A percentile compares a stretch with the other conserved stretches of the same genome.
Evolutionary conservation across 148 eudicot genomes (phyloP).

Genomic region (Heliosperma pusillum): DNA sequence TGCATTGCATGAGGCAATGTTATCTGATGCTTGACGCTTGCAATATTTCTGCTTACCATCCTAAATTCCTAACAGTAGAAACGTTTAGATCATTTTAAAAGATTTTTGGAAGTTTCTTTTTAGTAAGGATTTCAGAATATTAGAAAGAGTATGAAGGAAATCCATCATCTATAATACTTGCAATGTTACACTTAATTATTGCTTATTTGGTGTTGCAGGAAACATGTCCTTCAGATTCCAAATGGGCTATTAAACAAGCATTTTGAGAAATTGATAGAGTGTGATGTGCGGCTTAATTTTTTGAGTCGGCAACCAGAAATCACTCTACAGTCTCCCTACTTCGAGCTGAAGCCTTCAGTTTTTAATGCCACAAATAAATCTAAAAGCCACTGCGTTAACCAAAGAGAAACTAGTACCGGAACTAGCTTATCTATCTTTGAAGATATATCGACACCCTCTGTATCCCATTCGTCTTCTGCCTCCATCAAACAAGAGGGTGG

Average conservation of each 20-base stretch:
- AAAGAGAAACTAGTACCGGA: conserved; percentile 28
- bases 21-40: no score
- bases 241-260: conserved; percentile 74
- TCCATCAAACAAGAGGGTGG: conserved; percentile 37
- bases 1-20: no score
- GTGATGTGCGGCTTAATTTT: conserved; percentile 63
- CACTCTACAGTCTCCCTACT: conserved; percentile 52
- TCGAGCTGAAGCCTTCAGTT: conserved; percentile 41
- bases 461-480: conserved; percentile 36
- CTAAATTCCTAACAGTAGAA: no score
- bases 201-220: conserved; percentile 38
- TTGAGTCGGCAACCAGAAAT: conserved; percentile 65
- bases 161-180: no score
- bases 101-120: no score
- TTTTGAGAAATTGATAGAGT: conserved; percentile 80
- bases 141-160: no score
- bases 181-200: no score
- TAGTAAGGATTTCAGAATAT: no score
- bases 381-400: conserved; percentile 27
- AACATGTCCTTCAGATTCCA: conserved; percentile 61
- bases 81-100: no score
- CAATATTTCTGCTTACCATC: no score
- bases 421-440: conserved; percentile 32
- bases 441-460: conserved; percentile 40
- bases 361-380: conserved; percentile 34